Evolutionary conservation across 2,329 filamentous ascomycete genomes (phyloP), one percentile per base, ranked within the genome.

Genomic region (Passalora sequoiae): DNA sequence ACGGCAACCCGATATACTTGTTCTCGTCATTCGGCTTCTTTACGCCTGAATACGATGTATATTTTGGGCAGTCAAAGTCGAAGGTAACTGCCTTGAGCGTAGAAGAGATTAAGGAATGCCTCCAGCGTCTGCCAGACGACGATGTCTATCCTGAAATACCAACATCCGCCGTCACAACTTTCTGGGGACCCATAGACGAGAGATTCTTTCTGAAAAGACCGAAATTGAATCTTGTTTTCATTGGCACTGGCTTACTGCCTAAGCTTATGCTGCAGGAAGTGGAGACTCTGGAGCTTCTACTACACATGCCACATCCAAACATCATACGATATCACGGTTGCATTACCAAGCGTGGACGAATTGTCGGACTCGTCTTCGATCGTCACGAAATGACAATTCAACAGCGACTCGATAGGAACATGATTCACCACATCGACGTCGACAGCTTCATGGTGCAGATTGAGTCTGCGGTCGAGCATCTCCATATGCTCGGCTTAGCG

Each of bases 401-500:
- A 16, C 29, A 38, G 13, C 41, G 41, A n/a, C 35, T 43, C 22
- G 22, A 43, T 25, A 38, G 28, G 28, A 30, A 30, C n/a, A 30
- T 30, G 28, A 30, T 30, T 35, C 32, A 17, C 32, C 32, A 35
- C n/a, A 19, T 35, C 15, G 20, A 35, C 32, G 20, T 35, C 20
- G 15, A 6, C 32, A 35, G 20, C 6, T n/a, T 35, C 32, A 35
- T 35, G 32, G 20, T 19, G n/a, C 6, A 35, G n/a, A 35, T 35
- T 22, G 32, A n/a, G 12, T 24, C 19, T 22, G 32, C 8, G 20
- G 36, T 44, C 17, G 20, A 19, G 20, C 42, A 44, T 38, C 27
- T 44, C 12, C 42, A 44, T 31, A 25, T 32, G 9, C 42, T 44
- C 3, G 42, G 42, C 12, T 21, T 39, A 12, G 42, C 42, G 19